Base-by-base conservation (phyloP, 1,284 basidiomycete genomes). In the Macrocystidia cucumis region DNA sequence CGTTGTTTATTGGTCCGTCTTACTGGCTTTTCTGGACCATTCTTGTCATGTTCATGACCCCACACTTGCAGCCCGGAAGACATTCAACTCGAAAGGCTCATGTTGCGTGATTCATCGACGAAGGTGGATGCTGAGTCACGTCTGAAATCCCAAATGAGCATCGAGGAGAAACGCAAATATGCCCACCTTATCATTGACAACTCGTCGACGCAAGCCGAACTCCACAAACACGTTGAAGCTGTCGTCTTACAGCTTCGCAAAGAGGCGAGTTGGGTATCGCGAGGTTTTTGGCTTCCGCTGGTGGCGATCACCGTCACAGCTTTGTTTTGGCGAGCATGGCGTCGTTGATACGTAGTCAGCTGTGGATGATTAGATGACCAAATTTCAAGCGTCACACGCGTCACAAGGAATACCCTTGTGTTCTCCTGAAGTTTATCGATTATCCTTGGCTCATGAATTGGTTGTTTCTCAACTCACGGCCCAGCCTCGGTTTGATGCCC, bases 121-220 rank as follows among this genome's bases (percentile, higher is more conserved):
- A 57, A 62, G 26, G 66, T 73, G 39, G 74, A 83, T 44, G 93
- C 93, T 0, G 60, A 64, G 22, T 58, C 83, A 1, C 76, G 95
- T 7, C 71, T 98, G 14, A 68, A 73, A 17, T 76, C 93, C 0
- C 95, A 98, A 57, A 60, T 91, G 35, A 73, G 89, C 0, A 83
- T 98, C 22, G 54, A 74, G 1, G 65, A 78, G 16, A 98, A 98
- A 58, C 64, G 91, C 4, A 50, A 63, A 7, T 93, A 89, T 49
- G 93, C 92, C 1, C 91, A 96, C 51, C 55, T 79, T 25, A 78
- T 97, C 28, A 60, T 98, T 22, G 91, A 97, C 61, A 98, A 98
- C 56, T 88, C 86, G 4, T 87, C 89, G 1, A 69, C 80, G 0
- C 60, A 69, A 3, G 55, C 69, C 22, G 88, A 91, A 35, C 65